Conservation (phyloP, 257 asterid species). For the Solanum clarkiae region DNA sequence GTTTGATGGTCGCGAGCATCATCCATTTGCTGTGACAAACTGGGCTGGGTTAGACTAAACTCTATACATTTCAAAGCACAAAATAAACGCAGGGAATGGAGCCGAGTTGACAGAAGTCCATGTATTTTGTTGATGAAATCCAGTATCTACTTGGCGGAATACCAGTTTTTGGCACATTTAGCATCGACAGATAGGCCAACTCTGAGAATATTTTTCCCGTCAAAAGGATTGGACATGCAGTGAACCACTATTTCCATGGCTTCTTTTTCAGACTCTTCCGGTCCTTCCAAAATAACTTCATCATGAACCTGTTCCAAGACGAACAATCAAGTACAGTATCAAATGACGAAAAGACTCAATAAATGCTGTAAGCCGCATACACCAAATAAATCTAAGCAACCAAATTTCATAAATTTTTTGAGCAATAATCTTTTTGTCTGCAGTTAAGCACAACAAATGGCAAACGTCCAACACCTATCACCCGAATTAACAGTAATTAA, state of each 20-base stretch:
- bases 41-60: neutral
- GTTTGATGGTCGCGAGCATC: neutral
- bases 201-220: constrained; percentile 62
- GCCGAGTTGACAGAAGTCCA: neutral
- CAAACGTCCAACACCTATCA: neutral
- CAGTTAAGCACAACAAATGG: neutral
- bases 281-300: constrained; percentile 65
- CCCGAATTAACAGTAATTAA: neutral
- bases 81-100: neutral
- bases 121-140: neutral
- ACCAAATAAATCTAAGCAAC: neutral
- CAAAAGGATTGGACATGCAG: constrained; percentile 84
- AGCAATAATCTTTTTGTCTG: neutral
- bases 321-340: neutral
- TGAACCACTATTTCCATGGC: constrained; percentile 82
- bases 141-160: constrained; percentile 63
- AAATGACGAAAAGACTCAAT: neutral
- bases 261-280: constrained; percentile 65
- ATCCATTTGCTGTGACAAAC: neutral
- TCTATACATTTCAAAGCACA: neutral
- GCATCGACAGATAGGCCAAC: constrained; percentile 92
- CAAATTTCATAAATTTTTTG: neutral
- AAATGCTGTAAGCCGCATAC: neutral
- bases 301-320: neutral
- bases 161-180: constrained; percentile 87